Base-by-base conservation (phyloP, 2,329 filamentous ascomycete species). In the Fusarium sp. region DNA sequence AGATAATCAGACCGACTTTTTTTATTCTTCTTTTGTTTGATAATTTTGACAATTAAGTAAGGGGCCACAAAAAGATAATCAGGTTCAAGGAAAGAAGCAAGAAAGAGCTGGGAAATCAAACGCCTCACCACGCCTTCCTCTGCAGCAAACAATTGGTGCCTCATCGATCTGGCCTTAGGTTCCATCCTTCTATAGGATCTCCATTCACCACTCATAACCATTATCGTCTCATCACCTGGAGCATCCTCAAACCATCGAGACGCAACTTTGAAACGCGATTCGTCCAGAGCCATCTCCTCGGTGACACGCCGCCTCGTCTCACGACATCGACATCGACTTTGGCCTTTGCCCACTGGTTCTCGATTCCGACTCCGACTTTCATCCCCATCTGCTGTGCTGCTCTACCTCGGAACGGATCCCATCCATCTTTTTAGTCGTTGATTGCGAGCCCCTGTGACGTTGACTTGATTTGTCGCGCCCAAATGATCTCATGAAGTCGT, bases 231-330 rank as follows among this genome's bases (percentile, higher is more conserved):
- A 54, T 60, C 52, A 63, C 56, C 44, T 45, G 62, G 62, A 65
- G 50, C 65, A 73, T 67, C 65, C 53, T 71, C 65, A 71, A 74
- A 72, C 70, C 62, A 54, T 69, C 65, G 47, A 76, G 69, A 70
- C 63, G 74, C 73, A 67, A 60, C 65, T 62, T 75, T 78, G 76
- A 78, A 78, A 78, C 76, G 65, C 64, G 62, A 69, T 70, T 76
- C 63, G 71, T 74, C 65, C 49, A 62, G 62, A 47, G 44, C 54
- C 64, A 63, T 66, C 55, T 65, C 49, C 63, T 65, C 47, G 58
- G 75, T 75, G 57, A 73, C 67, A 76, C 71, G 68, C 62, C 20
- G 54, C 31, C 39, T 25, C 41, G 54, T 49, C 41, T 38, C 65
- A 62, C 62, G 52, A 44, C 58, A 18, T 53, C 55, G 22, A 31